phyloP scores from a whole-genome alignment of 495 filamentous ascomycete genomes.

The Neurospora sp. region DNA sequence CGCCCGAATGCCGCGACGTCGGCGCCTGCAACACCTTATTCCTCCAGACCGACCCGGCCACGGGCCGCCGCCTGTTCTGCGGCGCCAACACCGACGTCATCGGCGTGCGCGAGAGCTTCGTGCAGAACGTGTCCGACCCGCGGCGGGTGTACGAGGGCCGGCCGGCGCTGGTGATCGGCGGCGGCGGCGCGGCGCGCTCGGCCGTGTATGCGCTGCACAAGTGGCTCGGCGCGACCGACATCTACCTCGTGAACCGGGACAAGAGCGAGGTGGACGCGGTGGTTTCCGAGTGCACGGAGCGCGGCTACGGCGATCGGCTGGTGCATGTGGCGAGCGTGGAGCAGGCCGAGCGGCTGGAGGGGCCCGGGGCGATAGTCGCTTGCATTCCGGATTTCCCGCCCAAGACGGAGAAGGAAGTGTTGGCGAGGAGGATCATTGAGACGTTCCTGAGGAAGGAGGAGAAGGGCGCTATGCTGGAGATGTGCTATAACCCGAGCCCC shows the following conservation, averaged over 20 bases:
- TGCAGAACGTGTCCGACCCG: slow-evolving; percentile 40
- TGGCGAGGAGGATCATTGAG: slow-evolving; percentile 45
- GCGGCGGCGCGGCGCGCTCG: slow-evolving; percentile 50
- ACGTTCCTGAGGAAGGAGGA: slow-evolving; percentile 38
- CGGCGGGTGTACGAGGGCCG: slow-evolving; percentile 33
- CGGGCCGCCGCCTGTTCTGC: slow-evolving; percentile 38
- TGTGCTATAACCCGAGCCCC: slow-evolving; percentile 68
- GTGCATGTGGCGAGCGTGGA: slow-evolving; percentile 45
- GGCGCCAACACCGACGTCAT: slow-evolving; percentile 72
- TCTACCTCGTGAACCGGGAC: slow-evolving; percentile 66
- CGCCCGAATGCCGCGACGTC: slow-evolving; percentile 54
- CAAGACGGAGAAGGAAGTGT: slow-evolving; percentile 46
- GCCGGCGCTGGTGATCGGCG: too few species aligned
- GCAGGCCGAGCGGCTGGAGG: slow-evolving; percentile 45
- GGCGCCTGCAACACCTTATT: slow-evolving; percentile 71
- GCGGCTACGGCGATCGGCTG: slow-evolving; percentile 41
- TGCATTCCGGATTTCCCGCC: slow-evolving; percentile 64
- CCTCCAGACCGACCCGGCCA: slow-evolving; percentile 32
- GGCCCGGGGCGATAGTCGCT: slow-evolving; percentile 51
- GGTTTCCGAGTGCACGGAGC: slow-evolving; percentile 42
- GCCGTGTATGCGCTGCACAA: slow-evolving; percentile 59
- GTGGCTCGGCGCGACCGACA: slow-evolving; percentile 51
- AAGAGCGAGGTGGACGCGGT: slow-evolving; percentile 51
- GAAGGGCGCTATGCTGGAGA: slow-evolving; percentile 63
- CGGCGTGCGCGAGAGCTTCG: slow-evolving; percentile 59